Conservation (phyloP, 148 eudicot genomes). For the Spergularia bocconei region DNA sequence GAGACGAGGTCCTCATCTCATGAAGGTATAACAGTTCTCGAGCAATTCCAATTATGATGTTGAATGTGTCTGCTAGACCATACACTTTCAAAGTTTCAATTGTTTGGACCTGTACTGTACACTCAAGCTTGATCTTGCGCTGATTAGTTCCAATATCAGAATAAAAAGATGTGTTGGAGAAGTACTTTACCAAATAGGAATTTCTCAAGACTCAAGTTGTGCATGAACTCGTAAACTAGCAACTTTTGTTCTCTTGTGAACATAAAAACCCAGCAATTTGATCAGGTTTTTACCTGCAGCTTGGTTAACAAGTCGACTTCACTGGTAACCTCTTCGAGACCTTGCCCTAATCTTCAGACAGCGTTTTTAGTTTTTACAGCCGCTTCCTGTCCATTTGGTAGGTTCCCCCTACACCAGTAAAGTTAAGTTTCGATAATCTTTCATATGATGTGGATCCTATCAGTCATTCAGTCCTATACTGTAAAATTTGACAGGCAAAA, state of each 20-base stretch:
- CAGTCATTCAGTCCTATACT: too few relatives aligned
- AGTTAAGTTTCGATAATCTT: background rate
- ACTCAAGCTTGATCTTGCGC: too few relatives aligned
- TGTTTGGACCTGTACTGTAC: slow-evolving; percentile 33
- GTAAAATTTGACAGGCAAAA: too few relatives aligned
- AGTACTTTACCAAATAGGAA: slow-evolving; percentile 14
- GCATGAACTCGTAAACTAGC: slow-evolving; percentile 31
- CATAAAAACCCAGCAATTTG: slow-evolving; percentile 30
- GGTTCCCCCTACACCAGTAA: slow-evolving; percentile 18
- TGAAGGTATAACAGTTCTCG: slow-evolving; percentile 53
- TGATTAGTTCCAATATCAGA: too few relatives aligned
- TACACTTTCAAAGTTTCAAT: background rate
- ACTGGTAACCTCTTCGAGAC: slow-evolving; percentile 25
- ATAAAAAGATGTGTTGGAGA: background rate
- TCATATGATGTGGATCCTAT: too few relatives aligned
- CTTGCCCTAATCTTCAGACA: slow-evolving; percentile 28
- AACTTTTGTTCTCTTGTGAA: slow-evolving; percentile 26
- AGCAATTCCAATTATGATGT: slow-evolving; percentile 47
- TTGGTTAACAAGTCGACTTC: slow-evolving; percentile 30
- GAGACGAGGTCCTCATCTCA: slow-evolving; percentile 42
- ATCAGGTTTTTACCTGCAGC: slow-evolving; percentile 38
- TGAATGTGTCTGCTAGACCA: slow-evolving; percentile 46
- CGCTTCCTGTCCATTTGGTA: slow-evolving; percentile 19
- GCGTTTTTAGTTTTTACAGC: slow-evolving; percentile 41
- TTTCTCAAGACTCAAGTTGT: slow-evolving; percentile 25